Percentiles rank a stretch among this genome's conserved stretches.
Conservation (phyloP, 345 rosid genomes). For the Ceriops decandra region DNA sequence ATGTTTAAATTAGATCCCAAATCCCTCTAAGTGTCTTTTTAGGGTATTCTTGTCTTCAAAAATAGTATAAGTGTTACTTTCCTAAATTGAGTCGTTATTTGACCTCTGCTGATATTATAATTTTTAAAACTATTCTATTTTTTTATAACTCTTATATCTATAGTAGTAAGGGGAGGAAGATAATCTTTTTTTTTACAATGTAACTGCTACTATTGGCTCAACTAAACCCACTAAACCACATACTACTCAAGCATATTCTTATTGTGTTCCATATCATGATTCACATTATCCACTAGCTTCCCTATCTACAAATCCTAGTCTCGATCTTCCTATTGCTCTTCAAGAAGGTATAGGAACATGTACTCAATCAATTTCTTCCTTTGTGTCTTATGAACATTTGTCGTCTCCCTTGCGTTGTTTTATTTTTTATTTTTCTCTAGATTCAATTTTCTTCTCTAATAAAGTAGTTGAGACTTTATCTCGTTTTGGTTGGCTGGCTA, state of each 20-base stretch:
- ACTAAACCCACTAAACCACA: neutral
- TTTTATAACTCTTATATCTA: neutral
- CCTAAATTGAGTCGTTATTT: neutral
- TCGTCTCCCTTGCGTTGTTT: neutral
- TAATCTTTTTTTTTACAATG: neutral
- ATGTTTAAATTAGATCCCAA: neutral
- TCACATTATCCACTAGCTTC: neutral
- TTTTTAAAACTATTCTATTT: neutral
- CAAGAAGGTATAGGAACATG: neutral
- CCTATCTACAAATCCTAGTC: neutral
- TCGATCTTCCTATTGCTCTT: neutral
- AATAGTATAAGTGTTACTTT: neutral
- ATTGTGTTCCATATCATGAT: neutral
- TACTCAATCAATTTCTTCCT: too few species aligned
- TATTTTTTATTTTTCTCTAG: neutral
- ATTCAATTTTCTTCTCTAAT: neutral
- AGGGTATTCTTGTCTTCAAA: neutral
- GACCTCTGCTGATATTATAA: neutral
- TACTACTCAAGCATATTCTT: neutral
- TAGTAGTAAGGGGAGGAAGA: neutral
- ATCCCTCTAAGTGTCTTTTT: neutral
- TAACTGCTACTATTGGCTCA: neutral
- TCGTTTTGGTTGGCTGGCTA: neutral
- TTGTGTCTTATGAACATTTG: neutral
- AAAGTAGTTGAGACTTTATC: neutral